A percentile compares a stretch with the other conserved stretches of the same genome.
Evolutionary conservation across 176 grass and related monocot genomes (phyloP).

Genomic region (Musa itinerans): DNA sequence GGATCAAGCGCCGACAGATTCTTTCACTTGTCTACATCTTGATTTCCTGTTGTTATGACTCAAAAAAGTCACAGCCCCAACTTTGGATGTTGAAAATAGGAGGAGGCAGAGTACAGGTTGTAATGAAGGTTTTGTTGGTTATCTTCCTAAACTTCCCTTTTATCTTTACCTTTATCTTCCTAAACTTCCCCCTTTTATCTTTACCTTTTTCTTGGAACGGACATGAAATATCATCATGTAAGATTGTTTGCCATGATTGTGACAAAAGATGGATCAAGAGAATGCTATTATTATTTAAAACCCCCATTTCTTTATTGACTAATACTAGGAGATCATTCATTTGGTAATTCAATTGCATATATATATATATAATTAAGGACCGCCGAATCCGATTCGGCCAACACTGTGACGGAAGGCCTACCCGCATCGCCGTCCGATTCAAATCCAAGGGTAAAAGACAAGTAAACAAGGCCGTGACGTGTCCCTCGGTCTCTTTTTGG

Average conservation of each 20-base stretch:
- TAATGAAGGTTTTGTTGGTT: not conserved
- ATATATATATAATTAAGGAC: not conserved
- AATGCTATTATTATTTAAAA: not conserved
- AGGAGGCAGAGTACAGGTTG: not conserved
- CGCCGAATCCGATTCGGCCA: too few relatives aligned
- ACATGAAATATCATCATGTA: not conserved
- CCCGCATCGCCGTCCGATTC: not conserved
- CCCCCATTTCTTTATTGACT: not conserved
- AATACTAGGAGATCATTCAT: not conserved
- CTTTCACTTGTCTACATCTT: not conserved
- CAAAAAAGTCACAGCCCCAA: not conserved
- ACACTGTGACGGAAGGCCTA: not conserved
- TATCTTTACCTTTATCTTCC: not conserved
- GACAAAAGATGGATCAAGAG: not conserved
- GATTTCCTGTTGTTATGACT: not conserved
- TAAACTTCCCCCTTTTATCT: not conserved
- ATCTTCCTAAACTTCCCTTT: not conserved
- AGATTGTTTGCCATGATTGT: slow-evolving; percentile 6
- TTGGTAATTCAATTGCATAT: not conserved
- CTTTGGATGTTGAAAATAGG: not conserved
- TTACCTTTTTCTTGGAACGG: not conserved
- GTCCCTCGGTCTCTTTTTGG: not conserved
- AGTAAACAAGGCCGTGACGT: not conserved
- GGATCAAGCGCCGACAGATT: too few relatives aligned
- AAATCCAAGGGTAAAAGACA: not conserved